Conservation (phyloP, 1,139 yeast species). For the Suhomyces bribrorum region DNA sequence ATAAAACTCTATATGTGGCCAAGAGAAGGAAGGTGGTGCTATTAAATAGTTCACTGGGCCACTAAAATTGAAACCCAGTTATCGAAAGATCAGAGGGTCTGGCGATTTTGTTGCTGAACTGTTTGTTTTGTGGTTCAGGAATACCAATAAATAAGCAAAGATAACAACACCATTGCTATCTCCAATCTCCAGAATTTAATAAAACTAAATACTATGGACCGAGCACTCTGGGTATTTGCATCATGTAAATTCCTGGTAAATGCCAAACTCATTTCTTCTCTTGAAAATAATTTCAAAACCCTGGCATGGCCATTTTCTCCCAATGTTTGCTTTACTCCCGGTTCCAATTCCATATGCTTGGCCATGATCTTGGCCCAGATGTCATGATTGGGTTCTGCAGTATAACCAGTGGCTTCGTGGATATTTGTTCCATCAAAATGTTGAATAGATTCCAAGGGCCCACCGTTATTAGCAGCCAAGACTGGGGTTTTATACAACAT, state of each 20-base stretch:
- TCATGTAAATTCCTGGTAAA: conserved; percentile 35
- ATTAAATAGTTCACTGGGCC: too few relatives aligned
- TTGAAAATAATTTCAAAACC: conserved; percentile 57
- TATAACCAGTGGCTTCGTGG: conserved; percentile 72
- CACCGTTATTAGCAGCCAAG: conserved; percentile 85
- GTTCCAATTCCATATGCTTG: conserved; percentile 34
- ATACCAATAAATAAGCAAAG: conserved; percentile 9
- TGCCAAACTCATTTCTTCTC: conserved; percentile 59
- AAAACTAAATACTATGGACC: conserved; percentile 6
- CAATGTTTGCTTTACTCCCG: conserved; percentile 33
- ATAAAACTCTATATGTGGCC: too few relatives aligned
- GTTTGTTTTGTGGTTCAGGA: neutral
- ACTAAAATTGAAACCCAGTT: too few relatives aligned
- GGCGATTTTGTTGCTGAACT: too few relatives aligned
- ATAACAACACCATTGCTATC: conserved; percentile 12
- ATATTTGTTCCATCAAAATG: conserved; percentile 40
- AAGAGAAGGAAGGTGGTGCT: too few relatives aligned
- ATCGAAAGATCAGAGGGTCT: too few relatives aligned
- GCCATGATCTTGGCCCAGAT: conserved; percentile 67
- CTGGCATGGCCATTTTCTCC: conserved; percentile 53
- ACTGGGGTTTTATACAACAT: conserved; percentile 85
- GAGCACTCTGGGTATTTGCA: conserved; percentile 5
- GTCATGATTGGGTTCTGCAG: conserved; percentile 52
- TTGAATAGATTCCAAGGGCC: conserved; percentile 83
- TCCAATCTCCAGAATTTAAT: conserved; percentile 21